A percentile compares a stretch with the other conserved stretches of the same genome.
Evolutionary conservation across 2,329 filamentous ascomycete genomes (phyloP).

Genomic region (Cryphonectria japonica): DNA sequence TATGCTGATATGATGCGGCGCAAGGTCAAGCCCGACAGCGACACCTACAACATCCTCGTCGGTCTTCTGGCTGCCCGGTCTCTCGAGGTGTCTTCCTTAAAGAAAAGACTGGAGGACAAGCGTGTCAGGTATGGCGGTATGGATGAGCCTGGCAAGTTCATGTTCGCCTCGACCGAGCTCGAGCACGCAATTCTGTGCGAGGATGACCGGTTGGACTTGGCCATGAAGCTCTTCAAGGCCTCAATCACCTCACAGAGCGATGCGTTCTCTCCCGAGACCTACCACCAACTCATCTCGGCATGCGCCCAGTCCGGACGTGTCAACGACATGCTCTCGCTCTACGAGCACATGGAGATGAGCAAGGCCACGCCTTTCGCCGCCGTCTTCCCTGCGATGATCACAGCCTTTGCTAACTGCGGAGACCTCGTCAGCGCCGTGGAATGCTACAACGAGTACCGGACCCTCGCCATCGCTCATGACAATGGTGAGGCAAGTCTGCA

Average conservation of each 20-base stretch:
- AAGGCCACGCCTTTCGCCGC: slow-evolving; percentile 75
- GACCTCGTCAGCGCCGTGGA: slow-evolving; percentile 89
- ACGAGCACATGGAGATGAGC: slow-evolving; percentile 85
- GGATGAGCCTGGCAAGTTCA: slow-evolving; percentile 82
- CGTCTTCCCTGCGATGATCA: slow-evolving; percentile 92
- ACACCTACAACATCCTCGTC: slow-evolving; percentile 88
- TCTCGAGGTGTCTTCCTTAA: slow-evolving; percentile 75
- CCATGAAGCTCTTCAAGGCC: slow-evolving; percentile 81
- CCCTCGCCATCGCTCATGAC: slow-evolving; percentile 83
- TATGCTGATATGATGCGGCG: slow-evolving; percentile 96
- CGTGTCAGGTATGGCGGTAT: slow-evolving; percentile 83
- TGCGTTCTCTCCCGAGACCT: slow-evolving; percentile 79
- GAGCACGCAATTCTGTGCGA: slow-evolving; percentile 85
- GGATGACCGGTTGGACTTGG: slow-evolving; percentile 84
- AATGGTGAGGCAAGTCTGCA: slow-evolving; percentile 69
- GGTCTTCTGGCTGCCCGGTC: slow-evolving; percentile 80
- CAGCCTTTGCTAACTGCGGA: slow-evolving; percentile 81
- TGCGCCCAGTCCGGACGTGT: slow-evolving; percentile 82
- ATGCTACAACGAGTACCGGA: slow-evolving; percentile 93
- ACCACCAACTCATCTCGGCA: slow-evolving; percentile 81
- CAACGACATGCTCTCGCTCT: slow-evolving; percentile 87
- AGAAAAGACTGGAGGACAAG: slow-evolving; percentile 77
- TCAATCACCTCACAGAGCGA: slow-evolving; percentile 66
- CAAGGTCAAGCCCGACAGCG: slow-evolving; percentile 77
- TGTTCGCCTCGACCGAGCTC: slow-evolving; percentile 84